These are phyloP conservation scores for Cladosporium halotolerans DNA, from an alignment of 2,329 filamentous ascomycete genomes.

Conservation along the genomic window DNA sequence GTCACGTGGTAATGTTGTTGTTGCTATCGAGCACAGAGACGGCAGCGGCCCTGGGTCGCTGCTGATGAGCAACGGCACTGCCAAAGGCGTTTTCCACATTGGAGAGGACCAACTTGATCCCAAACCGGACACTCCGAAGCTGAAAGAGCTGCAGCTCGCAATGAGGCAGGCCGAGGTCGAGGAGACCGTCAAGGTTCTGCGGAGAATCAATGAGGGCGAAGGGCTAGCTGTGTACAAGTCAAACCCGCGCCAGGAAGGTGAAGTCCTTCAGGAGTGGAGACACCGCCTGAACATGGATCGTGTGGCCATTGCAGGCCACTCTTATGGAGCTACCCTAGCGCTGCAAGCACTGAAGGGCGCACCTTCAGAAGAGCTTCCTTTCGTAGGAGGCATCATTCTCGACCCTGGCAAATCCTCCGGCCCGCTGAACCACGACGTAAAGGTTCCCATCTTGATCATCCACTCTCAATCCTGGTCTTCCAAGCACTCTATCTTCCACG, in stretches of 20 bases:
- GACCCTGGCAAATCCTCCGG: slow-evolving; percentile 62
- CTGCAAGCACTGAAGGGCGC: slow-evolving; percentile 53
- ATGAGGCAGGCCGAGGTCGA: slow-evolving; percentile 42
- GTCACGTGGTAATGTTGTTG: slow-evolving; percentile 40
- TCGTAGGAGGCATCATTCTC: slow-evolving; percentile 54
- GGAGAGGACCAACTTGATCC: slow-evolving; percentile 30
- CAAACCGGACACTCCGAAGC: slow-evolving; percentile 24
- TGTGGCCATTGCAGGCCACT: slow-evolving; percentile 57
- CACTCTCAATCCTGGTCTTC: slow-evolving; percentile 62
- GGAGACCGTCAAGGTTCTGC: slow-evolving; percentile 39
- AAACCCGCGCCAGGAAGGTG: slow-evolving; percentile 47
- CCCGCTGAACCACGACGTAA: slow-evolving; percentile 53
- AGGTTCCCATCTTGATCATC: slow-evolving; percentile 54
- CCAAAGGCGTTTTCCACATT: slow-evolving; percentile 35
- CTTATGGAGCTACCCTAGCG: slow-evolving; percentile 59
- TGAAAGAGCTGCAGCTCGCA: slow-evolving; percentile 38
- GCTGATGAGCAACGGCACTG: slow-evolving; percentile 32
- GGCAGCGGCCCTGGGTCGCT: slow-evolving; percentile 40
- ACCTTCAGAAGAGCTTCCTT: slow-evolving; percentile 38
- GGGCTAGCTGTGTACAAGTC: slow-evolving; percentile 29
- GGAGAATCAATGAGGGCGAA: slow-evolving; percentile 34
- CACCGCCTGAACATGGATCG: slow-evolving; percentile 49
- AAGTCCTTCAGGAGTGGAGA: slow-evolving; percentile 45
- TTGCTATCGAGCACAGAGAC: slow-evolving; percentile 43
- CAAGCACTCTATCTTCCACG: slow-evolving; percentile 52